Evolutionary conservation across 192 early-diverging fungal species (phyloP).

Genomic region (Backusella westeae): DNA sequence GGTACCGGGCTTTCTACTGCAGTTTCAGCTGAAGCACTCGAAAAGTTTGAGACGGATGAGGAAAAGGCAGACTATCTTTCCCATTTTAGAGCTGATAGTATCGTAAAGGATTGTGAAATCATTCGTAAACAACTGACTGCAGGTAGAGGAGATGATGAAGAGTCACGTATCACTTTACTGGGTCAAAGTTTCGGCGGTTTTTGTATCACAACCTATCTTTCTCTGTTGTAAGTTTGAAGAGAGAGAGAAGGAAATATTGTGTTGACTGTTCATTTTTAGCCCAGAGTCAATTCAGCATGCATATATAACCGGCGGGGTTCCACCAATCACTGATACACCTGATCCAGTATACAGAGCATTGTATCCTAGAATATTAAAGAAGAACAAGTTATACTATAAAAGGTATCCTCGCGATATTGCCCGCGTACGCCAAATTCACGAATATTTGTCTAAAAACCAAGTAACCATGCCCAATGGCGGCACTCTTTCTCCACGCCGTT

Average conservation of each 20-base stretch:
- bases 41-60: constrained; percentile 43
- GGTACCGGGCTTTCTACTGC: constrained; percentile 65
- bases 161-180: constrained; percentile 49
- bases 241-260: background rate
- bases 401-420: constrained; percentile 60
- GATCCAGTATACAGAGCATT: constrained; percentile 60
- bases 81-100: constrained; percentile 67
- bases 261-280: constrained; percentile 14
- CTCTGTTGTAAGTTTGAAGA: constrained; percentile 51
- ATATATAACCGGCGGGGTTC: constrained; percentile 68
- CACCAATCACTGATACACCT: constrained; percentile 59
- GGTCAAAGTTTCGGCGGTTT: constrained; percentile 75
- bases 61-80: constrained; percentile 60
- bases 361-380: constrained; percentile 58
- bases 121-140: constrained; percentile 56
- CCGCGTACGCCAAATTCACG: constrained; percentile 59
- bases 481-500: constrained; percentile 58
- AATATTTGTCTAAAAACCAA: constrained; percentile 42
- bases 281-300: constrained; percentile 59
- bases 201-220: constrained; percentile 65
- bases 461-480: constrained; percentile 63
- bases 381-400: constrained; percentile 62
- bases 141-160: constrained; percentile 30
- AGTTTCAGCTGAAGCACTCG: constrained; percentile 50
- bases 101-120: constrained; percentile 64